Base-by-base conservation (phyloP, 2,329 filamentous ascomycete genomes). In the Dactylellina parvicollis region DNA sequence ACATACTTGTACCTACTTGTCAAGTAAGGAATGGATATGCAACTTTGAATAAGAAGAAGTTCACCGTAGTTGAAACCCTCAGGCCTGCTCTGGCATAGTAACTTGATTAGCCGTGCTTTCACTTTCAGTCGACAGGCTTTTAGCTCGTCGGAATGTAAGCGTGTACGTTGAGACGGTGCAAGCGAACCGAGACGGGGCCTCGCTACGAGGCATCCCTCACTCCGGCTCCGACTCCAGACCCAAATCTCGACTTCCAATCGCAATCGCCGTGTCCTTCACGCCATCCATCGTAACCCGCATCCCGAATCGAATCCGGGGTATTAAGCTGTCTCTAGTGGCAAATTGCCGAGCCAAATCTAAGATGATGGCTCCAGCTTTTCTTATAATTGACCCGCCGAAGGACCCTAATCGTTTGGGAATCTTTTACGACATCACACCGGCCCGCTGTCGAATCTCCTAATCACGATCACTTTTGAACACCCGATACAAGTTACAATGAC, bases 131-230 rank as follows among this genome's bases (percentile, higher is more conserved):
- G 16, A 9, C 44, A 7, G 44, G n/a, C 22, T 16, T 18, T 20
- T 49, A 8, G 5, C 20, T 3, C 12, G 5, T 12, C 5, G 44
- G n/a, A 9, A 22, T n/a, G 14, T 20, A 52, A 30, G 14, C n/a
- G 16, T 7, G n/a, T n/a, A n/a, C n/a, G n/a, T 24, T 49, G 20
- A 14, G 20, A 16, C 46, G 36, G 12, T 12, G 38, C 14, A 28
- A 18, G 28, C 2, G 24, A n/a, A 47, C 42, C 30, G 44, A 65
- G 60, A 49, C 60, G 38, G 44, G 22, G 38, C 60, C 60, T 28
- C 60, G 60, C 38, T 22, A 55, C 60, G 60, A 47, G 60, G 60
- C 60, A 20, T 2, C 36, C 52, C 18, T 30, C 9, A 28, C 7
- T 16, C 20, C 36, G 24, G 14, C 22, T 26, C 22, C 9, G 12